Percentiles rank a stretch among this genome's conserved stretches.
phyloP scores from a whole-genome alignment of 1,139 yeast species.

The Kurtzmaniella quercitrusa region DNA sequence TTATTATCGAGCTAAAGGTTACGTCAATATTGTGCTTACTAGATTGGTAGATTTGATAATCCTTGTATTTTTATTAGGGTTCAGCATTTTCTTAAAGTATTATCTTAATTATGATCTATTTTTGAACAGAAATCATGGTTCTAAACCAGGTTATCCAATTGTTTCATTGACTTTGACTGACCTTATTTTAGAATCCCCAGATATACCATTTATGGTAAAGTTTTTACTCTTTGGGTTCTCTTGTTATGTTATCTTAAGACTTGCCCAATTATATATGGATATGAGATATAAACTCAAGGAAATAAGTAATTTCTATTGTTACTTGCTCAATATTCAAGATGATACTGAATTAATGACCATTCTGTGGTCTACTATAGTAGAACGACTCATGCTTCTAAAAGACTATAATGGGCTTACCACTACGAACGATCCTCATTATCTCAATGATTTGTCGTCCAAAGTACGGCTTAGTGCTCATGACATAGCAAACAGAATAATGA shows the following conservation, averaged over 20 bases:
- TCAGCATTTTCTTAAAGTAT: constrained; percentile 75
- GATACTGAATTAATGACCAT: constrained; percentile 82
- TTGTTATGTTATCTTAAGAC: constrained; percentile 50
- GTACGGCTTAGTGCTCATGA: constrained; percentile 85
- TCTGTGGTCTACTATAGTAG: constrained; percentile 88
- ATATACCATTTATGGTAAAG: constrained; percentile 49
- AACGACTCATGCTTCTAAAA: constrained; percentile 65
- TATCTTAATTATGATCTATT: constrained; percentile 66
- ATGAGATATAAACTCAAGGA: constrained; percentile 53
- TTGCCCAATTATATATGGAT: constrained; percentile 57
- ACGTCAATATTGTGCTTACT: constrained; percentile 66
- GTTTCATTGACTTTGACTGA: constrained; percentile 28
- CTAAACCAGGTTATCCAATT: constrained; percentile 18
- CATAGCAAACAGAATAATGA: constrained; percentile 92
- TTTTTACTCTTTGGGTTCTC: constrained; percentile 60
- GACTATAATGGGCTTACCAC: constrained; percentile 74
- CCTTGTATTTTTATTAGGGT: constrained; percentile 68
- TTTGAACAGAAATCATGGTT: constrained; percentile 20
- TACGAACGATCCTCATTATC: constrained; percentile 19
- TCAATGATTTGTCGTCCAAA: constrained; percentile 62
- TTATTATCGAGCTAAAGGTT: constrained; percentile 84
- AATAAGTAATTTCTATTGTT: constrained; percentile 58
- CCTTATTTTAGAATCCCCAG: constrained; percentile 43
- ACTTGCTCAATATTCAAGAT: constrained; percentile 66
- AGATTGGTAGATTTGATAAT: constrained; percentile 66